Evolutionary conservation across 148 eudicot species (phyloP).

Genomic region (Nyssa sinensis): DNA sequence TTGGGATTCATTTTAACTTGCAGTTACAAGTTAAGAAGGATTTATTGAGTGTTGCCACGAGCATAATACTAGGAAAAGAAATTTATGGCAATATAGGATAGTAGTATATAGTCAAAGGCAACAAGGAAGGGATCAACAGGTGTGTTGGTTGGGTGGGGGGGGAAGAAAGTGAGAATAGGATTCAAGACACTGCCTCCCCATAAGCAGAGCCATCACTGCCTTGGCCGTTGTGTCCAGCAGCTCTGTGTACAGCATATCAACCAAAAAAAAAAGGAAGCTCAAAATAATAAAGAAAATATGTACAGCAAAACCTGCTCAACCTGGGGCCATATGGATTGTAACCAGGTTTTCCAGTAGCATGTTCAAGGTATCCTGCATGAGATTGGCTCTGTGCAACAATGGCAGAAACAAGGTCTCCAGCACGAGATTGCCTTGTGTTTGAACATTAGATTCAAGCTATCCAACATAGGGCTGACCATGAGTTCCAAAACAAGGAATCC

Average conservation of each 20-base stretch:
- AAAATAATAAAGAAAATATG: background rate
- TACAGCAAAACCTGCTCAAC: conserved; percentile 14
- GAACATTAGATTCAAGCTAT: conserved; percentile 16
- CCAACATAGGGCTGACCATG: conserved; percentile 6
- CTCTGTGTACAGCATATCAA: conserved; percentile 8
- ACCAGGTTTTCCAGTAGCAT: conserved; percentile 12
- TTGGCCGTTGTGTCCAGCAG: conserved; percentile 17
- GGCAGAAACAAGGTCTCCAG: conserved; percentile 15
- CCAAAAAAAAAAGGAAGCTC: background rate
- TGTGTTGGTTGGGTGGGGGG: background rate
- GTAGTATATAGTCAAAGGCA: background rate
- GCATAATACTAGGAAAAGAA: background rate
- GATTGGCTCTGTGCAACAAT: conserved; percentile 7
- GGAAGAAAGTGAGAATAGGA: background rate
- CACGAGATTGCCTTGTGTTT: conserved; percentile 15
- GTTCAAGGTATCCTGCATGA: conserved; percentile 12
- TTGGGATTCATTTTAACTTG: background rate
- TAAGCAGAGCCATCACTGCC: conserved; percentile 12
- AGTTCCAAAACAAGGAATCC: conserved; percentile 10
- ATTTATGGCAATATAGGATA: background rate
- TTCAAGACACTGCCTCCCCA: conserved; percentile 1
- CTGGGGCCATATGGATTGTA: conserved; percentile 13
- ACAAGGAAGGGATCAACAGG: background rate
- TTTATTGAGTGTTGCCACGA: background rate
- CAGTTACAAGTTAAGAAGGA: background rate